These are phyloP conservation scores for Neurospora sp. DNA, from an alignment of 495 filamentous ascomycete species.

Conservation along the genomic window DNA sequence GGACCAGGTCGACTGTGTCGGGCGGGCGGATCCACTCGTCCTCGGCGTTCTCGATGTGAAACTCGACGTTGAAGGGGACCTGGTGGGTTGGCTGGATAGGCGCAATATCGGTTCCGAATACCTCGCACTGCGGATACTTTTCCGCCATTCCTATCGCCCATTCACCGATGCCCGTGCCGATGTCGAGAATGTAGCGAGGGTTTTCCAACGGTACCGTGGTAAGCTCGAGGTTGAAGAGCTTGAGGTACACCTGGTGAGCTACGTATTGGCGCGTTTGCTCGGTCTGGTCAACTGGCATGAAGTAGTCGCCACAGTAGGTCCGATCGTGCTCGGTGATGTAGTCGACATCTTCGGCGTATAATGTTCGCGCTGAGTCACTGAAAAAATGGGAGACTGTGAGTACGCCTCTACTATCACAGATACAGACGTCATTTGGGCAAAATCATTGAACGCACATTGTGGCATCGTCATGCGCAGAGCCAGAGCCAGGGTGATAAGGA, in stretches of 20 bases:
- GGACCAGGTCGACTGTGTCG: slow-evolving; percentile 55
- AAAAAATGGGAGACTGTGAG: not conserved
- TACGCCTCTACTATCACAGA: not conserved
- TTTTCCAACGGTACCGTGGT: slow-evolving; percentile 48
- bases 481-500: slow-evolving; percentile 3
- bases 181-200: slow-evolving; percentile 51
- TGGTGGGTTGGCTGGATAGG: slow-evolving; percentile 42
- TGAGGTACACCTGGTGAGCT: slow-evolving; percentile 54
- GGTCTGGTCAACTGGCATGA: slow-evolving; percentile 65
- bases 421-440: not conserved
- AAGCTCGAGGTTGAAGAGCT: slow-evolving; percentile 48
- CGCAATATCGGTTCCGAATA: slow-evolving; percentile 62
- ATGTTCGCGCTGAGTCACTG: slow-evolving; percentile 47
- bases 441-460: slow-evolving; percentile 30
- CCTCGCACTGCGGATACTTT: slow-evolving; percentile 48
- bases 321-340: slow-evolving; percentile 54
- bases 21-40: slow-evolving; percentile 45
- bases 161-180: slow-evolving; percentile 61
- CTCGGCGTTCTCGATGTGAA: slow-evolving; percentile 61
- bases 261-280: slow-evolving; percentile 65
- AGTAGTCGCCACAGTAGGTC: slow-evolving; percentile 59
- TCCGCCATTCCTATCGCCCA: slow-evolving; percentile 69
- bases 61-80: slow-evolving; percentile 55
- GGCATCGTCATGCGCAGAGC: slow-evolving; percentile 22
- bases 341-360: slow-evolving; percentile 46